Conservation (phyloP, 441 rosid species). For the Dalechampia spathulata region DNA sequence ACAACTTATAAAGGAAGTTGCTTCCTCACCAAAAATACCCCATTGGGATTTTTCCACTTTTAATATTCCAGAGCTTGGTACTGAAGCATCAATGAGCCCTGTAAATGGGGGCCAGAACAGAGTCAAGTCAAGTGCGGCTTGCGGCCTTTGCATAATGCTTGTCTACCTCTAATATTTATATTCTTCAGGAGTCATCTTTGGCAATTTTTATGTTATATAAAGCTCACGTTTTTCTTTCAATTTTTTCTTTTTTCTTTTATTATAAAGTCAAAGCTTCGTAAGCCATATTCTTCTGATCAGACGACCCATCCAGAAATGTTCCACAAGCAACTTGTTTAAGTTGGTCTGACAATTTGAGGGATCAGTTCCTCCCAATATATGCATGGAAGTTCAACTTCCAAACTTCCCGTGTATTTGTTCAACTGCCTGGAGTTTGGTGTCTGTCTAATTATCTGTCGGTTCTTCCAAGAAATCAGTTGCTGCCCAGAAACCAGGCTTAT, state of each 20-base stretch:
- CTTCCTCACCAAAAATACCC: too few species aligned
- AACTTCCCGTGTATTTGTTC: background rate
- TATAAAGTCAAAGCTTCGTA: background rate
- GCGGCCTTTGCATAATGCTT: background rate
- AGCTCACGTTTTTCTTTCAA: background rate
- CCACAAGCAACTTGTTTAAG: background rate
- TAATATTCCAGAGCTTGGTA: too few species aligned
- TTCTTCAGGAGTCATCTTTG: background rate
- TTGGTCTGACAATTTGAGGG: background rate
- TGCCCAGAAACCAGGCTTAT: background rate
- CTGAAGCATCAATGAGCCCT: too few species aligned
- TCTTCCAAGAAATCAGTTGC: background rate
- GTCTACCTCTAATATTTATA: too few species aligned
- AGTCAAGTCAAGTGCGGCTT: constrained; percentile 3
- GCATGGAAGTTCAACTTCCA: background rate
- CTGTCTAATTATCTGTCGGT: background rate
- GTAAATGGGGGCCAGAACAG: background rate
- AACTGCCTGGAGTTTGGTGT: background rate
- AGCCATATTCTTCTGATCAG: background rate
- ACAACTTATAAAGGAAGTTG: too few species aligned
- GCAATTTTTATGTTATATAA: background rate
- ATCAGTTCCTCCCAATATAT: background rate
- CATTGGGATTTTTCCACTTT: too few species aligned
- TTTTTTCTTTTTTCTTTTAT: too few species aligned
- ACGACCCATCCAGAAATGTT: background rate